Evolutionary conservation across 805 yeast species (phyloP), one percentile per base, ranked within the genome.

Genomic region (Lipomyces japonicus): DNA sequence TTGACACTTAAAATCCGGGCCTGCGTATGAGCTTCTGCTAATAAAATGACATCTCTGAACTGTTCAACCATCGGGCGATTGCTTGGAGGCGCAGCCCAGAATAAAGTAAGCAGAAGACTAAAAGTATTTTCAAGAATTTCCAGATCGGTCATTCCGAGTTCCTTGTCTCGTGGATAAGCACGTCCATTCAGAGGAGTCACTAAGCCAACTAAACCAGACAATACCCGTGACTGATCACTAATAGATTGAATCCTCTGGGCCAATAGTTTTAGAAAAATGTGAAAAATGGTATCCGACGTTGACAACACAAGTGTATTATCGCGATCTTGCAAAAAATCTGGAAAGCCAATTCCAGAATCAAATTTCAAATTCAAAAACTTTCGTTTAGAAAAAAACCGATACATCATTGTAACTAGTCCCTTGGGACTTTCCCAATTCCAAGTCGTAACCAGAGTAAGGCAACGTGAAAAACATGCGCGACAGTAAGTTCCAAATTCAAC

Each of bases 1-100:
- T 61, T 61, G n/a, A 59, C 54, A 36, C 63, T 60, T 30, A 61
- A 36, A 19, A 59, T 46, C 6, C 64, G 54, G 2, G 64, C 64
- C 22, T 57, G 55, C 6, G 51, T 39, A 54, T 61, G 64, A 1
- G 64, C 43, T 21, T 55, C 42, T 16, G 48, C 45, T 14, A 61
- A 42, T 22, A 58, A 47, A 28, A 61, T 59, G 28, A 58, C 61
- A 39, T 61, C 63, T 10, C 61, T 51, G 9, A 61, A 37, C 14
- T 57, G 58, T 3, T 55, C 56, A 2, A 61, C 39, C 4, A 53
- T 47, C 1, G 63, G 63, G 9, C 62, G 47, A 18, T 46, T 35
- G n/a, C 41, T 31, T 4, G 14, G 31, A 3, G 62, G 65, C n/a
- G 63, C 39, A 2, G 57, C 62, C 63, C 59, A 61, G 36, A 53